Percentiles rank a stretch among this genome's conserved stretches.
Evolutionary conservation across 495 filamentous ascomycete species (phyloP).

Genomic region (Sordaria brevicollis): DNA sequence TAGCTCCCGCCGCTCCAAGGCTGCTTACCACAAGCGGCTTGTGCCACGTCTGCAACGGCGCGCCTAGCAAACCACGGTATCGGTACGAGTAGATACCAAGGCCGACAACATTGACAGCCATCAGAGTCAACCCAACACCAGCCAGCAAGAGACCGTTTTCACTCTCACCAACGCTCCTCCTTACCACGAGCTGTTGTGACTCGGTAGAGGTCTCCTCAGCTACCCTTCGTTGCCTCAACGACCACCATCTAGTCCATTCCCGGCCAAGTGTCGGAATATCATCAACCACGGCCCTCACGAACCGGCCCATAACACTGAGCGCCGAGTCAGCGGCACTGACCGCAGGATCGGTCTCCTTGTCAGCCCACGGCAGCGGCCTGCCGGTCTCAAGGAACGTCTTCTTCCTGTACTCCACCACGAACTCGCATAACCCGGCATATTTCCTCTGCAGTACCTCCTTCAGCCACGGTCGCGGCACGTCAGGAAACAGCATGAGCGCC

Average conservation of each 20-base stretch:
- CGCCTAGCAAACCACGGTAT: conserved; percentile 20
- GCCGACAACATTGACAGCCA: conserved; percentile 9
- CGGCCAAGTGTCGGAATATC: conserved; percentile 12
- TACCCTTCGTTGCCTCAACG: conserved; percentile 9
- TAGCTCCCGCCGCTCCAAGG: conserved; percentile 24
- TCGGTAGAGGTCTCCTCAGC: not conserved
- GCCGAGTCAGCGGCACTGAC: not conserved
- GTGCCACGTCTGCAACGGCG: conserved; percentile 24
- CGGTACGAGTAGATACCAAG: conserved; percentile 11
- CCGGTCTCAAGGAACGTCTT: conserved; percentile 25
- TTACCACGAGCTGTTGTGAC: not conserved
- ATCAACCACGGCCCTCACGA: conserved; percentile 17
- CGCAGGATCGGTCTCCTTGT: not conserved
- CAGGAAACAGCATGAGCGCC: conserved; percentile 57
- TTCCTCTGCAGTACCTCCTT: conserved; percentile 47
- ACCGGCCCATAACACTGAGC: conserved; percentile 15
- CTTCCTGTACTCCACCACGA: conserved; percentile 37
- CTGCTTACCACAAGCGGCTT: conserved; percentile 12
- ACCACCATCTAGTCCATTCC: conserved; percentile 15
- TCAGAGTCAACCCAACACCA: conserved; percentile 11
- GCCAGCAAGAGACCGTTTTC: conserved; percentile 6
- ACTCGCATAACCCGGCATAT: conserved; percentile 43
- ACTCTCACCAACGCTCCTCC: not conserved
- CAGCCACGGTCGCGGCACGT: conserved; percentile 64
- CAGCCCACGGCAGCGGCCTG: conserved; percentile 5